phyloP scores from a whole-genome alignment of 768 basidiomycete species.

The Boletus vinaceobasis region DNA sequence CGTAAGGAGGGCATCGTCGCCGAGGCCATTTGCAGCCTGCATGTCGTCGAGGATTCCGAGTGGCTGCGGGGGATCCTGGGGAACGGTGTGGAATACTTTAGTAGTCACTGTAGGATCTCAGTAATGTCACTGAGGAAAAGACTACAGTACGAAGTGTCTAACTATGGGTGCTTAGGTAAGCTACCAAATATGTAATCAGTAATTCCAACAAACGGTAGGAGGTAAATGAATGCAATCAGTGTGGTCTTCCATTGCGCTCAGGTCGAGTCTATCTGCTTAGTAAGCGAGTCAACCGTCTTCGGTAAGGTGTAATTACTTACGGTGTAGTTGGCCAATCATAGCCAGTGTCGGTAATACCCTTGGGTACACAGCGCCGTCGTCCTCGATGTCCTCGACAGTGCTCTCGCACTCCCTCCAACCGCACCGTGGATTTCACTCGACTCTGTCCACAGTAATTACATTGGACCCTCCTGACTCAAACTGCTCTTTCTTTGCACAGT shows the following conservation, averaged over 20 bases:
- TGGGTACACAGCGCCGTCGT: neutral
- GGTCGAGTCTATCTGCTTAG: neutral
- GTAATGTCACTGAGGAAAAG: too few relatives aligned
- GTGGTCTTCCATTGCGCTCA: conserved; percentile 14
- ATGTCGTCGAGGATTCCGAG: conserved; percentile 27
- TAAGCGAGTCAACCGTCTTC: neutral
- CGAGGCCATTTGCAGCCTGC: conserved; percentile 13
- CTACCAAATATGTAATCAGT: too few relatives aligned
- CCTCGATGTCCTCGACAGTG: conserved; percentile 17
- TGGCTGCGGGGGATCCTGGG: conserved; percentile 5
- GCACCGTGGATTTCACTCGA: conserved; percentile 30
- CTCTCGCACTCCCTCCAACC: conserved; percentile 21
- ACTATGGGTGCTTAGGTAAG: too few relatives aligned
- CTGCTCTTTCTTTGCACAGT: conserved; percentile 33
- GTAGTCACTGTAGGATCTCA: too few relatives aligned
- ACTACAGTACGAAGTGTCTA: too few relatives aligned
- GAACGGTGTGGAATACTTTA: too few relatives aligned
- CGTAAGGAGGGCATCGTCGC: conserved; percentile 11
- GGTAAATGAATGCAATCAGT: conserved; percentile 12
- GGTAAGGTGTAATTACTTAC: too few relatives aligned
- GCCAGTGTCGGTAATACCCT: too few relatives aligned
- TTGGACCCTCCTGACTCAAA: conserved; percentile 5
- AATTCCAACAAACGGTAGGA: neutral
- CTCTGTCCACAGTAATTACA: conserved; percentile 21
- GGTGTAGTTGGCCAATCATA: too few relatives aligned